phyloP scores from a whole-genome alignment of 2,329 filamentous ascomycete species.

The Alternaria ventricosa region DNA sequence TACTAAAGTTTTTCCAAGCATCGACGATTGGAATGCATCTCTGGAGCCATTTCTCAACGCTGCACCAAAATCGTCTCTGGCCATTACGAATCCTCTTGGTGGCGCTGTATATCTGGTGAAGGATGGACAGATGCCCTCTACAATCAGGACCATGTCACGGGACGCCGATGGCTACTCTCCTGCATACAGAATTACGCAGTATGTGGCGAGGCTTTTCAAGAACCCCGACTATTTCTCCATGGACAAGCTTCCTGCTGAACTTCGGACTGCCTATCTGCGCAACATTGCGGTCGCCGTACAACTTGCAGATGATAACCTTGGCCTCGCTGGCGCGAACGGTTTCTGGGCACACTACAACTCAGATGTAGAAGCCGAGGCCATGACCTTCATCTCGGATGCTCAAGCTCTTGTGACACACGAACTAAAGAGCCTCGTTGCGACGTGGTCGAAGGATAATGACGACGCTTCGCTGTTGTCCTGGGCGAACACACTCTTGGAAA shows the following conservation, averaged over 20 bases:
- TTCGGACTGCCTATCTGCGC: constrained; percentile 48
- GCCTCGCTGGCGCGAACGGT: constrained; percentile 61
- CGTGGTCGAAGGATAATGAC: constrained; percentile 19
- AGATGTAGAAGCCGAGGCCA: constrained; percentile 60
- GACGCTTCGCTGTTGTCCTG: constrained; percentile 33
- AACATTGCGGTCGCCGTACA: constrained; percentile 63
- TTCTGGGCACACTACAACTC: constrained; percentile 57
- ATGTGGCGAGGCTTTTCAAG: constrained; percentile 66
- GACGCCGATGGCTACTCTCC: constrained; percentile 75
- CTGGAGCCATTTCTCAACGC: constrained; percentile 63
- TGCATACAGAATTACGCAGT: constrained; percentile 77
- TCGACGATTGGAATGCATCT: constrained; percentile 69
- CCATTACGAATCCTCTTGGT: constrained; percentile 75
- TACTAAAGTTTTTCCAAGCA: constrained; percentile 66
- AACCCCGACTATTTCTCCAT: constrained; percentile 45
- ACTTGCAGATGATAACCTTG: constrained; percentile 66
- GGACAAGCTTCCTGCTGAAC: constrained; percentile 38
- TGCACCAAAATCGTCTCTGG: constrained; percentile 67
- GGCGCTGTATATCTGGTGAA: constrained; percentile 72
- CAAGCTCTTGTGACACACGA: constrained; percentile 56
- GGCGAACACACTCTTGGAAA: constrained; percentile 31
- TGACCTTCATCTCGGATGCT: constrained; percentile 60
- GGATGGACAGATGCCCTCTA: constrained; percentile 24
- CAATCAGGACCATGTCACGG: constrained; percentile 52
- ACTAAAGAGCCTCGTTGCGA: constrained; percentile 33